Evolutionary conservation across 176 grass and related monocot species (phyloP), one percentile per base, ranked within the genome.

Genomic region (Eragrostis nindensis): DNA sequence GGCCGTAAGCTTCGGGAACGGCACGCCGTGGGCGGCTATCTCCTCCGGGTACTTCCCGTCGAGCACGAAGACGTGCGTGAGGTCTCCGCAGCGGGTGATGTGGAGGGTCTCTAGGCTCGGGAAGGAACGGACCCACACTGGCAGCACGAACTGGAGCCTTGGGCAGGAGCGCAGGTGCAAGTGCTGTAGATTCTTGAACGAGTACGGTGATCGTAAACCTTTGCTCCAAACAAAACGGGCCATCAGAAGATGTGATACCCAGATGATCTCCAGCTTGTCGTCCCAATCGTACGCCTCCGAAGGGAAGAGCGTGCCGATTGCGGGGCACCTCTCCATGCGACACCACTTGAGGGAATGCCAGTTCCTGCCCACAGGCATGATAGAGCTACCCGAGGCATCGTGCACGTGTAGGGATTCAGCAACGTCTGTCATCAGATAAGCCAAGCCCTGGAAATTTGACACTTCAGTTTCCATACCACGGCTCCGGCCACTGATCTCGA

Each of bases 361-460:
- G 0, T 0, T 13, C 2, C 1, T 11, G 0, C 0, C 0, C 3
- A 0, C 0, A 5, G 19, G 5, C 26, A 50, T 9, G 4, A 29
- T 11, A 50, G 1, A 14, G 12, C 3, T 26, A 0, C 40, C 18
- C 0, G 8, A 45, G 24, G 2, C 18, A 46, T 79, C 68, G 0
- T 66, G 76, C 3, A 86, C 11, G 38, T 78, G 52, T 0, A 76
- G 8, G 5, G 81, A 76, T 16, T 68, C 5, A 0, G 1, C 0
- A 14, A 0, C 0, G 0, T 0, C 0, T 6, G 0, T 0, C 6
- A 80, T 47, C 13, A 79, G 0, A 0, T 0, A 0, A 22, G 0
- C 11, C 44, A 85, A 55, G 1, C 5, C 0, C 10, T 0, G 0
- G 0, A 2, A 0, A n/a, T n/a, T n/a, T 16, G n/a, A n/a, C n/a